Evolutionary conservation across 2,329 filamentous ascomycete species (phyloP), one percentile per base, ranked within the genome.

Genomic region (Akanthomyces lecanii): DNA sequence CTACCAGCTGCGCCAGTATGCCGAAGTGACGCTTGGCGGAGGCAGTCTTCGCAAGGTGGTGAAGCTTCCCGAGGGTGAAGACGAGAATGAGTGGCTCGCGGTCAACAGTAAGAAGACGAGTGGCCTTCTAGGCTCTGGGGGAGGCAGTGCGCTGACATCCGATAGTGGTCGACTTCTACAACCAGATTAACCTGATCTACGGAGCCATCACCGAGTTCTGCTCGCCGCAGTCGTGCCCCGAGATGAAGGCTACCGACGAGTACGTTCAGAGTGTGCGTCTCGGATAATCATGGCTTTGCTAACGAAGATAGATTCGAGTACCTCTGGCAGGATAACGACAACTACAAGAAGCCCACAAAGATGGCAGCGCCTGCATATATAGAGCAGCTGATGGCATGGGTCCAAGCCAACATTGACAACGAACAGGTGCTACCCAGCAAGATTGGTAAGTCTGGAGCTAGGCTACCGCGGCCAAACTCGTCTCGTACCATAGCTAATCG

Each of bases 211-310:
- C 95, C 65, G 95, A 99, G 75, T 99, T 99, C 78, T 99, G 95
- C 82, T 98, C 95, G 30, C 94, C 95, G 38, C 90, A 95, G 74
- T 92, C 92, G 67, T 99, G 95, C 76, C 95, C 95, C 0, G 95
- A 98, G 79, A 99, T 99, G 95, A 99, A 99, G 78, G 95, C 95
- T n/a, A 99, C 95, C 11, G 96, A 99, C 79, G 95, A 99, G 89
- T 95, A 83, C 67, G 86, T 68, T 23, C 5, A n/a, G 11, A 28
- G 5, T 8, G 10, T 2, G 12, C n/a, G 7, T 45, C 23, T 16
- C n/a, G 5, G 7, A n/a, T 18, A 5, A 23, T 12, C 14, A 12
- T n/a, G n/a, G 11, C 25, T 1, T 53, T 33, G 42, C 68, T 72
- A 62, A 74, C 52, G 48, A 5, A 51, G 12, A 1, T 65, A 94